phyloP scores from a whole-genome alignment of 2,329 filamentous ascomycete species.

The Penicillium sp. region DNA sequence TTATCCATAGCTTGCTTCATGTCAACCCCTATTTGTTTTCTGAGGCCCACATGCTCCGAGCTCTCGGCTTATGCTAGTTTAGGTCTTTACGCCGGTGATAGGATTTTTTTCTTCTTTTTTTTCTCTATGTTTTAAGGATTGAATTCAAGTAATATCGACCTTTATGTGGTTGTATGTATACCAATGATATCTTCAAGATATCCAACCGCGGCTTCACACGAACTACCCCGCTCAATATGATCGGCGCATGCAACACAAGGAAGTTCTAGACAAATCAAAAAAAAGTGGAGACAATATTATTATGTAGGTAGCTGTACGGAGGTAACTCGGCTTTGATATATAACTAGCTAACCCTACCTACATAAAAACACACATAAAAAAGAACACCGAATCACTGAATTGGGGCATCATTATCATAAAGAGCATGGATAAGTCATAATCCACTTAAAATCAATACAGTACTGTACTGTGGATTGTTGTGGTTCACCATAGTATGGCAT shows the following conservation, averaged over 20 bases:
- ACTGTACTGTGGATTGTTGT: neutral
- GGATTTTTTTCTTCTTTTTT: too few relatives aligned
- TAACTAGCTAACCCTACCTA: too few relatives aligned
- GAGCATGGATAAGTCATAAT: neutral
- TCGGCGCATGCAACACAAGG: too few relatives aligned
- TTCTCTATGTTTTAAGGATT: too few relatives aligned
- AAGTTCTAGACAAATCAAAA: neutral
- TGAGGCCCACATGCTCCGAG: slow-evolving; percentile 3
- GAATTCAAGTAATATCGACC: neutral
- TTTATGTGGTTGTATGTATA: too few relatives aligned
- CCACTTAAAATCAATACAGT: neutral
- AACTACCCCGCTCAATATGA: neutral
- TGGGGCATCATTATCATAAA: neutral
- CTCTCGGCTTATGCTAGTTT: slow-evolving; percentile 3
- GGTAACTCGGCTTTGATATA: too few relatives aligned
- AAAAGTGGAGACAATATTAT: neutral
- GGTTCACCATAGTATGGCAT: neutral
- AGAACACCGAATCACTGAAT: neutral
- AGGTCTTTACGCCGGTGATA: neutral
- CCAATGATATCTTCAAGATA: too few relatives aligned
- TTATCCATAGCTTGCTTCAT: neutral
- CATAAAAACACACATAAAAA: neutral
- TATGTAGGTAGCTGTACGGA: too few relatives aligned
- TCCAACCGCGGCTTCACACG: slow-evolving; percentile 10
- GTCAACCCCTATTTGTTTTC: neutral